Percentiles rank a stretch among this genome's conserved stretches.
phyloP scores from a whole-genome alignment of 768 basidiomycete genomes.

The Tulasnella sp. region DNA sequence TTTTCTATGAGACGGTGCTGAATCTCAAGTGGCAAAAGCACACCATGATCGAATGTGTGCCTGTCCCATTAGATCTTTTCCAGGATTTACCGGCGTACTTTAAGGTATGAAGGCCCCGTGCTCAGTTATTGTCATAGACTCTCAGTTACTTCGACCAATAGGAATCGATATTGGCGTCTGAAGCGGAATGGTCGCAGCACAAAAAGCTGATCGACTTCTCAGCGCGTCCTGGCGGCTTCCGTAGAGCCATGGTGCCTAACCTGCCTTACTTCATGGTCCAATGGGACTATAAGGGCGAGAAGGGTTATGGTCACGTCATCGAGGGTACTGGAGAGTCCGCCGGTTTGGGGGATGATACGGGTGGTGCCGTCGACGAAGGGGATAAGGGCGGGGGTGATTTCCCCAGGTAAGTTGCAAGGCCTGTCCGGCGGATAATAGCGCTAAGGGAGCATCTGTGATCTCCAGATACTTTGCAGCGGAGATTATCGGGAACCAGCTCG shows the following conservation, averaged over 20 bases:
- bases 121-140: neutral
- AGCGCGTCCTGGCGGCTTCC: conserved; percentile 79
- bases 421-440: neutral
- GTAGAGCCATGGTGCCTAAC: conserved; percentile 90
- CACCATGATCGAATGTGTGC: conserved; percentile 87
- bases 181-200: conserved; percentile 97
- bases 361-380: conserved; percentile 62
- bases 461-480: conserved; percentile 85
- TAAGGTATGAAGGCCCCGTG: conserved; percentile 39
- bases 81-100: conserved; percentile 88
- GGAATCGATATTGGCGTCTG: conserved; percentile 90
- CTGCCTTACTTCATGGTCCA: conserved; percentile 98
- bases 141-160: conserved; percentile 23
- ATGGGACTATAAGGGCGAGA: conserved; percentile 95
- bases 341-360: conserved; percentile 43
- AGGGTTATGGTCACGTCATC: conserved; percentile 96
- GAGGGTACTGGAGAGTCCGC: conserved; percentile 65
- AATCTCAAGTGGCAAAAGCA: conserved; percentile 80
- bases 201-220: conserved; percentile 95
- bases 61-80: conserved; percentile 78
- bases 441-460: neutral
- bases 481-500: conserved; percentile 85
- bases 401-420: conserved; percentile 44
- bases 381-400: conserved; percentile 89
- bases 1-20: conserved; percentile 92